Percentiles rank a stretch among this genome's conserved stretches.
Evolutionary conservation across 2,329 filamentous ascomycete species (phyloP).

Genomic region (Capronia americana): DNA sequence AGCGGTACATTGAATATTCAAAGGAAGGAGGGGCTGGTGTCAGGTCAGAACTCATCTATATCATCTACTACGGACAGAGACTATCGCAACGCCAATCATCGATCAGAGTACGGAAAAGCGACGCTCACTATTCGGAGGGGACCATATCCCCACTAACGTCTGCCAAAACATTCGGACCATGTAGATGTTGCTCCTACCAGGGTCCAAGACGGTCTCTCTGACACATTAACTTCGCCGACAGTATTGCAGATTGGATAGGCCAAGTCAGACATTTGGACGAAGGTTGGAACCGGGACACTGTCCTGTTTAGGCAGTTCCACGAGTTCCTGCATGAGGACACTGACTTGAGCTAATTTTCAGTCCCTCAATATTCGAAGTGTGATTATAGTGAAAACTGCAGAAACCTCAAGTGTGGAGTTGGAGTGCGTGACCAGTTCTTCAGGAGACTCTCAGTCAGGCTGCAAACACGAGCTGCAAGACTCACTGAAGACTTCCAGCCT

Average conservation of each 20-base stretch:
- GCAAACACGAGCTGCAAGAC: neutral
- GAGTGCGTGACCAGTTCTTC: no score
- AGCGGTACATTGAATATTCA: neutral
- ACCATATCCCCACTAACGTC: neutral
- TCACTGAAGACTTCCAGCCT: no score
- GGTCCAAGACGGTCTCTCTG: neutral
- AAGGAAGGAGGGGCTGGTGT: neutral
- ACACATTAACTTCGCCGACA: neutral
- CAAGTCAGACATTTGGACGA: no score
- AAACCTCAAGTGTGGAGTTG: neutral
- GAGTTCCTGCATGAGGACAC: neutral
- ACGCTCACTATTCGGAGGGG: neutral
- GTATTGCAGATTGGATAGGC: neutral
- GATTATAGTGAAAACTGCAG: neutral
- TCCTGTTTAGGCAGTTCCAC: no score
- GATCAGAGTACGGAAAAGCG: neutral
- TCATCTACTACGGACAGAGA: neutral
- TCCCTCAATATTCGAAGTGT: neutral
- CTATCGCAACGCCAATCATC: neutral
- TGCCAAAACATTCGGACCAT: neutral
- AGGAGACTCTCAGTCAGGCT: neutral
- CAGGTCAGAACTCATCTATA: neutral
- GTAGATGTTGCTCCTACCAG: neutral
- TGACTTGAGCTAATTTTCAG: neutral
- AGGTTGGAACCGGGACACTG: no score